A percentile compares a stretch with the other conserved stretches of the same genome.
phyloP scores from a whole-genome alignment of 2,329 filamentous ascomycete genomes.

The Blastomyces silverae region DNA sequence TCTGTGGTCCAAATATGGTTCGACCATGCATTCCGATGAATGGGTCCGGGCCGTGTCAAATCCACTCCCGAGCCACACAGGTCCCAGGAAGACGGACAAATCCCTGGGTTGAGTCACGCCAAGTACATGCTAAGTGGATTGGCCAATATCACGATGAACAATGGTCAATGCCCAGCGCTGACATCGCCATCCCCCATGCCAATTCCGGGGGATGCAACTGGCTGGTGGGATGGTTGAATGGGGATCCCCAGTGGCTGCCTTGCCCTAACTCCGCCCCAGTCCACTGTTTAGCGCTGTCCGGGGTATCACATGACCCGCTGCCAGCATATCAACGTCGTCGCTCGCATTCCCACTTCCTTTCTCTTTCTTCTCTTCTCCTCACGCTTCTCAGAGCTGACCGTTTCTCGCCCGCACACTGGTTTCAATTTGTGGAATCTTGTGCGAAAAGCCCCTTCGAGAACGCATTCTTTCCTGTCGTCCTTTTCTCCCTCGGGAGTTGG shows the following conservation, averaged over 20 bases:
- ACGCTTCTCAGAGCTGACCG: slow-evolving; percentile 42
- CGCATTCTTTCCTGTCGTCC: slow-evolving; percentile 22
- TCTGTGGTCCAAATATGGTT: slow-evolving; percentile 4
- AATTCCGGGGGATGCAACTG: neutral
- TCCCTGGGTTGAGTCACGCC: slow-evolving; percentile 4
- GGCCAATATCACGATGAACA: neutral
- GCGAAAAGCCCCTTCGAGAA: slow-evolving; percentile 39
- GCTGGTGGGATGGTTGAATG: neutral
- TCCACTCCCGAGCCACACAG: slow-evolving; percentile 2
- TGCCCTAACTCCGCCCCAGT: slow-evolving; percentile 13
- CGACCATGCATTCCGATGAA: neutral
- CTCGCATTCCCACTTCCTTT: slow-evolving; percentile 29
- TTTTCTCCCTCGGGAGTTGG: slow-evolving; percentile 27
- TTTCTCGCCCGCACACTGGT: slow-evolving; percentile 28
- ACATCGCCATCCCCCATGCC: neutral
- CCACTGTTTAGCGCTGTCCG: neutral
- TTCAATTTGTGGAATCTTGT: slow-evolving; percentile 36
- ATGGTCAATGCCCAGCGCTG: neutral
- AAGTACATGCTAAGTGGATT: neutral
- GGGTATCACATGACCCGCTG: slow-evolving; percentile 25
- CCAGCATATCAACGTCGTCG: slow-evolving; percentile 38
- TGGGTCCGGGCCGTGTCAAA: neutral
- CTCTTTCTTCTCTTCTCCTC: slow-evolving; percentile 41
- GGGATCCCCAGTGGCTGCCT: slow-evolving; percentile 13
- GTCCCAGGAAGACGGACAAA: neutral